phyloP scores from a whole-genome alignment of 1,139 yeast genomes.

The Kodamaea arcana region DNA sequence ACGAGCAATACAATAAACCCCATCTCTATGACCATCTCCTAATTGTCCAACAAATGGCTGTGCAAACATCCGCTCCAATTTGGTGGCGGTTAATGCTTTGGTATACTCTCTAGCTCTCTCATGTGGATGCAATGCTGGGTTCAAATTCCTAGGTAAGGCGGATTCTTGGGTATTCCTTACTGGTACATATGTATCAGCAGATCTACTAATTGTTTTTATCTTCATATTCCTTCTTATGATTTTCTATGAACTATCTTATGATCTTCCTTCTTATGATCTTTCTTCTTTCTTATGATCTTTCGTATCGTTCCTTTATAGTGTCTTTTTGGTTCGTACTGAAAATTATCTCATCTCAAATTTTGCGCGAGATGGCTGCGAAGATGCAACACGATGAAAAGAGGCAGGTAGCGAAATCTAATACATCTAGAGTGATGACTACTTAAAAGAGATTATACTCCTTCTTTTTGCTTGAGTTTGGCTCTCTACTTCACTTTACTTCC shows the following conservation, averaged over 20 bases:
- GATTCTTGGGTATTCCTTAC: conserved; percentile 87
- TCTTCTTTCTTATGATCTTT: background rate
- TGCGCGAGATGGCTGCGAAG: too few relatives aligned
- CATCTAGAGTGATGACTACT: too few relatives aligned
- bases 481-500: too few relatives aligned
- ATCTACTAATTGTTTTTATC: conserved; percentile 85
- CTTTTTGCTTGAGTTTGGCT: too few relatives aligned
- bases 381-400: too few relatives aligned
- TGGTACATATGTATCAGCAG: conserved; percentile 88
- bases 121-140: conserved; percentile 94
- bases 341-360: conserved; percentile 1
- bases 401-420: too few relatives aligned
- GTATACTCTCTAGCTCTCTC: conserved; percentile 97
- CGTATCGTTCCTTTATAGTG: background rate
- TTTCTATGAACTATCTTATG: too few relatives aligned
- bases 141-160: conserved; percentile 80
- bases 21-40: conserved; percentile 94
- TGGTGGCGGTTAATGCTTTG: conserved; percentile 90
- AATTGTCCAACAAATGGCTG: conserved; percentile 95
- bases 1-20: conserved; percentile 86
- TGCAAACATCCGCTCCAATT: conserved; percentile 94
- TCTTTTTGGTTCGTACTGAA: background rate
- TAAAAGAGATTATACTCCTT: too few relatives aligned
- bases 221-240: conserved; percentile 46
- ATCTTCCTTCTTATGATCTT: too few relatives aligned